Evolutionary conservation across 2,329 filamentous ascomycete genomes (phyloP).

Genomic region (Colletotrichum magnum): DNA sequence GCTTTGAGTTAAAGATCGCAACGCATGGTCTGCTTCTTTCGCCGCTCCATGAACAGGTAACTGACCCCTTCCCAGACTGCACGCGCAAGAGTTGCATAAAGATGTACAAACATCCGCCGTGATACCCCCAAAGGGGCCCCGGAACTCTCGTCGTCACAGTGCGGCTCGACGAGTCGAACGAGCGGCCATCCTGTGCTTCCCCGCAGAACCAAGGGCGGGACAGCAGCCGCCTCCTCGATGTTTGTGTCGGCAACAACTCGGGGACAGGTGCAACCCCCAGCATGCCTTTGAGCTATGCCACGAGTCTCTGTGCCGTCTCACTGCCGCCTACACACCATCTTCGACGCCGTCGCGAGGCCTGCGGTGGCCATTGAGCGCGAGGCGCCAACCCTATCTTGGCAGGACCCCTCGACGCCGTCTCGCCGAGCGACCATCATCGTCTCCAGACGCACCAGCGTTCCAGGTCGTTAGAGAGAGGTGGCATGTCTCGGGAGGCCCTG

Average conservation of each 20-base stretch:
- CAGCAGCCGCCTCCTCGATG: not conserved
- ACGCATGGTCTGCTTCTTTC: no score
- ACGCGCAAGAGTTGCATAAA: no score
- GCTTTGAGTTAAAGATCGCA: no score
- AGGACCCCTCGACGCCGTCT: not conserved
- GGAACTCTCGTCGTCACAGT: no score
- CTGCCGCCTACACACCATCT: not conserved
- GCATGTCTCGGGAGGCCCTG: constrained; percentile 31
- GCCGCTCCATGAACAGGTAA: no score
- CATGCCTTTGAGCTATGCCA: constrained; percentile 19
- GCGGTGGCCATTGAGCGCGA: not conserved
- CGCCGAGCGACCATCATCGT: not conserved
- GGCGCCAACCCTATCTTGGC: not conserved
- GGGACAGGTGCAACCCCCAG: constrained; percentile 5
- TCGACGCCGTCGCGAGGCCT: not conserved
- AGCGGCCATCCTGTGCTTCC: not conserved
- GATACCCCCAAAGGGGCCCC: no score
- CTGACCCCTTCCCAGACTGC: no score
- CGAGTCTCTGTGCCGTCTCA: constrained; percentile 27
- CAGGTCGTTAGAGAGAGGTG: not conserved
- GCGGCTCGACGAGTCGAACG: not conserved
- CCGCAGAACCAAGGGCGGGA: not conserved
- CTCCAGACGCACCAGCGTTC: not conserved
- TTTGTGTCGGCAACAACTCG: constrained; percentile 10
- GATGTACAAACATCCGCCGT: no score